phyloP scores from a whole-genome alignment of 257 asterid species.

The Marsdenia floribunda region DNA sequence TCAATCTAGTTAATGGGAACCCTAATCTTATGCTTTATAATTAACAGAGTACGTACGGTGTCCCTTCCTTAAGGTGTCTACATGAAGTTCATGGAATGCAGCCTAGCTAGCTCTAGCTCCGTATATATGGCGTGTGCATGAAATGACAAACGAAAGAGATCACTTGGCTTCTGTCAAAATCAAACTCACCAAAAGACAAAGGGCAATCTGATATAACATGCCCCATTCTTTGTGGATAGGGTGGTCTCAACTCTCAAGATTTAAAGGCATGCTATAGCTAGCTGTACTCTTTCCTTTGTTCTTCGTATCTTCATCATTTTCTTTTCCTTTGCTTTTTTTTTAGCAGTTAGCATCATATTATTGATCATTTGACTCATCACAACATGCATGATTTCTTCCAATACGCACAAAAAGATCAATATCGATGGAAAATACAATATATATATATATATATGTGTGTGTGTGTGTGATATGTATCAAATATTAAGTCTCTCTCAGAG shows the following conservation, averaged over 20 bases:
- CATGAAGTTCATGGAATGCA: not conserved
- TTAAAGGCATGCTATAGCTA: not conserved
- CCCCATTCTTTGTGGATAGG: slow-evolving; percentile 62
- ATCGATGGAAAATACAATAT: not conserved
- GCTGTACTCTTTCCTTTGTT: not conserved
- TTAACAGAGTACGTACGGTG: too few relatives aligned
- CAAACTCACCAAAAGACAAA: slow-evolving; percentile 40
- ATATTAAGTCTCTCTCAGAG: not conserved
- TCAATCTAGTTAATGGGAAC: too few relatives aligned
- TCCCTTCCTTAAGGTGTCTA: not conserved
- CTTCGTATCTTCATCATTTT: not conserved
- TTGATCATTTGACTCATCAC: not conserved
- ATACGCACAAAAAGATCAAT: too few relatives aligned
- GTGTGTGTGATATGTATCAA: too few relatives aligned
- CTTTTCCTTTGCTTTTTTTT: not conserved
- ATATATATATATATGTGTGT: not conserved
- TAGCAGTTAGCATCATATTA: too few relatives aligned
- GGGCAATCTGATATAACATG: slow-evolving; percentile 29
- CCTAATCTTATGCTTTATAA: too few relatives aligned
- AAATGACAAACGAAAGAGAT: slow-evolving; percentile 27
- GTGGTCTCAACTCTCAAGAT: slow-evolving; percentile 33
- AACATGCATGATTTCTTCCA: not conserved
- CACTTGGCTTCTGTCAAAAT: slow-evolving; percentile 27
- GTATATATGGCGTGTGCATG: not conserved
- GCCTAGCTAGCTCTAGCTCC: not conserved